Percentiles rank a stretch among this genome's conserved stretches.
Evolutionary conservation across 2,329 filamentous ascomycete species (phyloP).

Genomic region (Colletotrichum viniferum): DNA sequence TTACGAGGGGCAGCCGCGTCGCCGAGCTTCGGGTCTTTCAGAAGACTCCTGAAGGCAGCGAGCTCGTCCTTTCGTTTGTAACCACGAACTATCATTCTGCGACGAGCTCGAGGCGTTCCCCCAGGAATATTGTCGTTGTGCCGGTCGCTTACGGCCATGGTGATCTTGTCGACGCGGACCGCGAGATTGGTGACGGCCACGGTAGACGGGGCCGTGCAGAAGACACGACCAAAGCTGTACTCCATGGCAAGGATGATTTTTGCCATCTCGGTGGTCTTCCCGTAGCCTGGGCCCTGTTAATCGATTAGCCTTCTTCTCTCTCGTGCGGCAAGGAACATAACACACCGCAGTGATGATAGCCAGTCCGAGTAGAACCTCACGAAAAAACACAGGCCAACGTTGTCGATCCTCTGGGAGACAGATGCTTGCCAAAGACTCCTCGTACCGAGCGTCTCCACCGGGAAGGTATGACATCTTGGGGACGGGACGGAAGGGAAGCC

Average conservation of each 20-base stretch:
- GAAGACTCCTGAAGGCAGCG: background rate
- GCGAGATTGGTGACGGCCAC: slow-evolving; percentile 24
- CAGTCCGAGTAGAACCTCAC: background rate
- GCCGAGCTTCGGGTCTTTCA: background rate
- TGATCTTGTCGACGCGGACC: background rate
- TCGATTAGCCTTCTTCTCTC: background rate
- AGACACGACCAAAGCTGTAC: slow-evolving; percentile 1
- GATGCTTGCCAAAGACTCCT: too few species aligned
- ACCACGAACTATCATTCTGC: slow-evolving; percentile 4
- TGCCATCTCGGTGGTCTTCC: slow-evolving; percentile 14
- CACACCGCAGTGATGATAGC: slow-evolving; percentile 1
- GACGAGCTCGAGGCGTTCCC: background rate
- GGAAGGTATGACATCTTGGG: too few species aligned
- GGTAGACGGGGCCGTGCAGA: slow-evolving; percentile 19
- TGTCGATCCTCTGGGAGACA: too few species aligned
- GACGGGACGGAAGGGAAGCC: too few species aligned
- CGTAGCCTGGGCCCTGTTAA: slow-evolving; percentile 20
- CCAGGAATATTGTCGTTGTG: background rate
- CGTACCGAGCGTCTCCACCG: too few species aligned
- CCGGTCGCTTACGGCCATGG: background rate
- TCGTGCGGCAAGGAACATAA: background rate
- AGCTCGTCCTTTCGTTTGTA: background rate
- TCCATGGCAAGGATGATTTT: slow-evolving; percentile 5
- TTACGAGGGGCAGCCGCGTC: background rate
- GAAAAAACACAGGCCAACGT: too few species aligned